These are phyloP conservation scores for Colletotrichum sp. DNA, from an alignment of 2,329 filamentous ascomycete genomes.

Conservation along the genomic window DNA sequence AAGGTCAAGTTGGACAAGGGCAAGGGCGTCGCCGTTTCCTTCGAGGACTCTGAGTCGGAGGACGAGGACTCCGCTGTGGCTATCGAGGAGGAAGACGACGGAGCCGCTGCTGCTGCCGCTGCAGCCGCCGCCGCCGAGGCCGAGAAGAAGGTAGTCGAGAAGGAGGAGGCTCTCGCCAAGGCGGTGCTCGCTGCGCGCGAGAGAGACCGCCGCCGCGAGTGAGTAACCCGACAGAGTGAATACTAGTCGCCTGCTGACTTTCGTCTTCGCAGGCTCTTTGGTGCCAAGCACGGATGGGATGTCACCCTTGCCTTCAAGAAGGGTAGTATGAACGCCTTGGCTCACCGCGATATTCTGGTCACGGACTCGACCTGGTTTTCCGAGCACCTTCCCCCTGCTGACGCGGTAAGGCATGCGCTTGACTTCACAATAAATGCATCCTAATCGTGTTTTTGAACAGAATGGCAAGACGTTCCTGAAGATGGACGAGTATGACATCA, in stretches of 20 bases:
- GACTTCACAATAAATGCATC: neutral
- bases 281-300: neutral
- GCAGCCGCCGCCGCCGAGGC: neutral
- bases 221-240: neutral
- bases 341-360: conserved; percentile 37
- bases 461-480: conserved; percentile 26
- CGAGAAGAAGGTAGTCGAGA: neutral
- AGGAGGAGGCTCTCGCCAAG: neutral
- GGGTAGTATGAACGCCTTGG: neutral
- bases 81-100: neutral
- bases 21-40: neutral
- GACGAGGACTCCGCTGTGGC: neutral
- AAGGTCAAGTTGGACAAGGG: neutral
- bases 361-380: conserved; percentile 38
- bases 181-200: neutral
- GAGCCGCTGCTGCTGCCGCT: neutral
- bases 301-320: neutral
- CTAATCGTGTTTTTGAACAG: conserved; percentile 21
- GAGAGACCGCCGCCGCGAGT: neutral
- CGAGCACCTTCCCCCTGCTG: conserved; percentile 33
- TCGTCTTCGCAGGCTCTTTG: neutral
- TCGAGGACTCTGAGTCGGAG: neutral
- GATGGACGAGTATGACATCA: neutral
- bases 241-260: neutral
- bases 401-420: conserved; percentile 24